Evolutionary conservation across 169 alveolate genomes (phyloP), one percentile per base, ranked within the genome.

Genomic region (Eimeria praecox): DNA sequence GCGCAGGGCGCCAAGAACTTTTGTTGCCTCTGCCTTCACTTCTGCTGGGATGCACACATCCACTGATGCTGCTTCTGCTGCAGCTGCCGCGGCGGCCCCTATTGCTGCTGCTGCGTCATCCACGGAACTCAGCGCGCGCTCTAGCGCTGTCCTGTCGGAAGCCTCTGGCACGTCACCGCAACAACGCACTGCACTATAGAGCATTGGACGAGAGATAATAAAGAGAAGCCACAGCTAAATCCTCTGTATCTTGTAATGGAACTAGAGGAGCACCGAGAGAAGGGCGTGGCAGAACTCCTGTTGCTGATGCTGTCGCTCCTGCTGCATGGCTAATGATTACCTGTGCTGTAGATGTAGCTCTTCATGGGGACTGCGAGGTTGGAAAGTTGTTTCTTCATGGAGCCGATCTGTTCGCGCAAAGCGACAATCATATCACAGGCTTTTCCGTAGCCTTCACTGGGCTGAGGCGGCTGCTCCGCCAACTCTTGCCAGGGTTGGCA

Each of bases 261-360:
- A 42, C 49, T 35, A 1, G 12, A 75, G 59, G 12, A 0, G 16
- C 33, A 22, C 86, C 8, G 59, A 8, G 56, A 18, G 56, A 5
- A 20, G 33, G 86, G 12, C 33, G 56, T 49, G 85, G 24, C 27
- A 52, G 85, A 38, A 40, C 49, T 33, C 44, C 78, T 38, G 92
- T 49, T 59, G 52, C 92, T 85, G 92, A 59, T 33, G 80, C 78
- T 30, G 56, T n/a, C n/a, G n/a, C 80, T 38, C 22, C 66, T 33
- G 92, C 92, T 20, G 59, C 64, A 33, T 1, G n/a, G 14, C 33
- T 52, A 4, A 18, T 49, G 73, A 10, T 59, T 56, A 38, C 64
- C 96, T 64, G 92, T n/a, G 42, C 62, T 80, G 88, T 75, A 93
- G 56, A 93, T 93, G 88, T 71, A 80, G 10, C n/a, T n/a, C 62